phyloP scores from a whole-genome alignment of 1,284 basidiomycete species.

The Phellopilus nigrolimitatus region DNA sequence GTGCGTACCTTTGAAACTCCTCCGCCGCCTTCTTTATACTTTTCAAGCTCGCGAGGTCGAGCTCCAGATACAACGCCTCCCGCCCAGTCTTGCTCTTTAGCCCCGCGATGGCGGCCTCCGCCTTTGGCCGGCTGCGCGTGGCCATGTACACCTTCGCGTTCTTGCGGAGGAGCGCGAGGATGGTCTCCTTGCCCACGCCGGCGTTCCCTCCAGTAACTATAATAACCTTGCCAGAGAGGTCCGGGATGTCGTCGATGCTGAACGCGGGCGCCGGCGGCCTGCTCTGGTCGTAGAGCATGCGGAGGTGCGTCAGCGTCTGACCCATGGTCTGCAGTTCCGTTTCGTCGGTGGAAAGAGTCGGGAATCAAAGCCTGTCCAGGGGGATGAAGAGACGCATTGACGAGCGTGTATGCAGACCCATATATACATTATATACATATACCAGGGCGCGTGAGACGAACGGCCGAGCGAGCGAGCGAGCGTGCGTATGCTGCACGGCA shows the following conservation, averaged over 20 bases:
- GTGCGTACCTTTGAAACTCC: slow-evolving; percentile 36
- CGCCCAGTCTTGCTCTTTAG: slow-evolving; percentile 34
- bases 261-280: slow-evolving; percentile 41
- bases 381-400: too few species aligned
- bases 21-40: slow-evolving; percentile 35
- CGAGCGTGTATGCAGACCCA: too few species aligned
- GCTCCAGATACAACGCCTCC: slow-evolving; percentile 39
- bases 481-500: too few species aligned
- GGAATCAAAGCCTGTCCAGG: too few species aligned
- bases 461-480: too few species aligned
- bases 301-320: slow-evolving; percentile 3
- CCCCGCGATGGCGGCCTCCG: slow-evolving; percentile 18
- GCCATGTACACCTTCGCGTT: slow-evolving; percentile 20
- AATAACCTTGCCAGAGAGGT: slow-evolving; percentile 31
- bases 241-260: slow-evolving; percentile 43
- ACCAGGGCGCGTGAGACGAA: too few species aligned
- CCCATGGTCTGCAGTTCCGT: too few species aligned
- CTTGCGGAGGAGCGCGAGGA: slow-evolving; percentile 11
- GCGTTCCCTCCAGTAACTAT: slow-evolving; percentile 33
- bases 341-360: too few species aligned
- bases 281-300: slow-evolving; percentile 7
- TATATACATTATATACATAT: too few species aligned
- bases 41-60: slow-evolving; percentile 45
- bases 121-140: slow-evolving; percentile 10
- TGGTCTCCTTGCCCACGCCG: slow-evolving; percentile 34